Evolutionary conservation across 805 yeast genomes (phyloP).

Genomic region (baker's yeast (Saccharomyces cerevisiae)): DNA sequence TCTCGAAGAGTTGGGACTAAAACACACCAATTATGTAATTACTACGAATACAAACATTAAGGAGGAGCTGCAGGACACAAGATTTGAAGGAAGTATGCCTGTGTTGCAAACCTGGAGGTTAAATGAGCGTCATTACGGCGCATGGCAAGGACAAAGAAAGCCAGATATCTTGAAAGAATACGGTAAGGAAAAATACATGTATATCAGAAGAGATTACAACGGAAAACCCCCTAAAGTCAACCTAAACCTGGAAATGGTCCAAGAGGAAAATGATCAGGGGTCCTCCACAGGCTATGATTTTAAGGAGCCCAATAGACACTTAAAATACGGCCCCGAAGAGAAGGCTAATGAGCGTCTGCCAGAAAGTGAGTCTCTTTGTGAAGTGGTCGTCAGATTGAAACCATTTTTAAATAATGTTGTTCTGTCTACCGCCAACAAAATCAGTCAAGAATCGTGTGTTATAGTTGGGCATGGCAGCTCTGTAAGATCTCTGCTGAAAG

Average conservation of each 20-base stretch:
- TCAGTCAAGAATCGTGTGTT: slow-evolving; percentile 49
- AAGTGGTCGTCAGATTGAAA: slow-evolving; percentile 59
- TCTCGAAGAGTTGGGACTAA: slow-evolving; percentile 37
- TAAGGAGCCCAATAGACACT: slow-evolving; percentile 31
- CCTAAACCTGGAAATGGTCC: slow-evolving; percentile 28
- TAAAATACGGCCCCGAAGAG: slow-evolving; percentile 31
- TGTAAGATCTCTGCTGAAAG: slow-evolving; percentile 65
- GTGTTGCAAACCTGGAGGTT: slow-evolving; percentile 68
- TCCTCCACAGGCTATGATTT: slow-evolving; percentile 29
- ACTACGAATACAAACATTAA: slow-evolving; percentile 4
- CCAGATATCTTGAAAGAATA: slow-evolving; percentile 53
- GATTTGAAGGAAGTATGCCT: slow-evolving; percentile 18
- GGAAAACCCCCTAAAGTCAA: slow-evolving; percentile 55
- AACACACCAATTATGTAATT: slow-evolving; percentile 16
- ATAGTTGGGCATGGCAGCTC: slow-evolving; percentile 79
- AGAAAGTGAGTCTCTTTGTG: slow-evolving; percentile 61
- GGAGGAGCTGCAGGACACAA: slow-evolving; percentile 5
- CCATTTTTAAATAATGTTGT: slow-evolving; percentile 48
- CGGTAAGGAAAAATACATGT: slow-evolving; percentile 69
- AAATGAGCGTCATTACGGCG: slow-evolving; percentile 80
- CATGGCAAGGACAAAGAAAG: slow-evolving; percentile 71
- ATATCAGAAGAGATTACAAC: slow-evolving; percentile 69
- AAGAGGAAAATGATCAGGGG: slow-evolving; percentile 33
- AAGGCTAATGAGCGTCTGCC: slow-evolving; percentile 43
- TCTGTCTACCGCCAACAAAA: slow-evolving; percentile 37